These are phyloP conservation scores for Diutina rugosa DNA, from an alignment of 1,139 yeast species.

Conservation along the genomic window DNA sequence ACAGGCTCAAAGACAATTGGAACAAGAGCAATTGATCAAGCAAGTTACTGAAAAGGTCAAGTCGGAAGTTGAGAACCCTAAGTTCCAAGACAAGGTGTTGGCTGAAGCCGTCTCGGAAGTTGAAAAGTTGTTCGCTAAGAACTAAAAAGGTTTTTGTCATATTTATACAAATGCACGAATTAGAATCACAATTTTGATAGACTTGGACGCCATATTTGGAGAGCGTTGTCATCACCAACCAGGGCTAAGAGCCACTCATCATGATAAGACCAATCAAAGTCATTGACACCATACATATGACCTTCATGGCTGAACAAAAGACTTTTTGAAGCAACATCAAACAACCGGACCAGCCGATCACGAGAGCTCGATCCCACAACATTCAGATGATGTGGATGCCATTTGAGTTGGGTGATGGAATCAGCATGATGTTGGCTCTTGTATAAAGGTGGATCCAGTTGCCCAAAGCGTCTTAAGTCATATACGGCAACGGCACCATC, in stretches of 20 bases:
- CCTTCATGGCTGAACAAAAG: conserved; percentile 75
- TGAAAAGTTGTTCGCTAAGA: conserved; percentile 65
- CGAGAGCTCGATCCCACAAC: conserved; percentile 62
- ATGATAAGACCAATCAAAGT: conserved; percentile 75
- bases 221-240: conserved; percentile 79
- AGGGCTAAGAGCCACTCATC: conserved; percentile 72
- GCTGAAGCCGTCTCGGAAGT: conserved; percentile 85
- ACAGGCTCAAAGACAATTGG: conserved; percentile 90
- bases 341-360: conserved; percentile 59
- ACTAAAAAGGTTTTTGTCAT: conserved; percentile 10
- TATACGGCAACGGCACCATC: background rate
- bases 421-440: conserved; percentile 27
- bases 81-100: conserved; percentile 89
- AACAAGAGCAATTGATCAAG: conserved; percentile 85
- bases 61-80: conserved; percentile 72
- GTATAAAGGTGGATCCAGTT: background rate
- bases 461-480: background rate
- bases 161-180: conserved; percentile 1
- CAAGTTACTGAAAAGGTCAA: conserved; percentile 81
- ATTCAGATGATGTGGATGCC: conserved; percentile 57
- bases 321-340: conserved; percentile 41
- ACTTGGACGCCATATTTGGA: conserved; percentile 55
- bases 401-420: conserved; percentile 56
- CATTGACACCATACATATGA: conserved; percentile 80
- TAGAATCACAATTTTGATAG: background rate